Evolutionary conservation across 2,329 filamentous ascomycete species (phyloP), one percentile per base, ranked within the genome.

Genomic region (Colletotrichum navitas): DNA sequence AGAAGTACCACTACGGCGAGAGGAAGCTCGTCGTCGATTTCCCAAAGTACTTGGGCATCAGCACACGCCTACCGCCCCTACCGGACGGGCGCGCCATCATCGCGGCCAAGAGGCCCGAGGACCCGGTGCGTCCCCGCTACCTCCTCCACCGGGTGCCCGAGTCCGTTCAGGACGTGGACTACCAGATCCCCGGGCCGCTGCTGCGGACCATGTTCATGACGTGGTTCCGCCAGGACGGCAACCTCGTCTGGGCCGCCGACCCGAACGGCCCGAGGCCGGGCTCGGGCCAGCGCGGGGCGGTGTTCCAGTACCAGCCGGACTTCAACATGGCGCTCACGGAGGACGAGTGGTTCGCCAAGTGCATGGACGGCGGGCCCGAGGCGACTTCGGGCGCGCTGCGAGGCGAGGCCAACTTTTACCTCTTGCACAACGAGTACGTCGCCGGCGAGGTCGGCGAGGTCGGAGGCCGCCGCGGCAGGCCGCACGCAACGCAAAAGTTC

Each of bases 251-350:
- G 73, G 32, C 52, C 32, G 14, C 56, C 3, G 18, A 59, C 16
- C 63, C 72, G 39, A 5, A 34, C 6, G 2, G 41, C 39, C 39
- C 24, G 21, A 32, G 45, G 49, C 59, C 61, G 29, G 68, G 72
- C 18, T 72, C 68, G 14, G 72, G 74, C 3, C 21, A 16, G 1
- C 63, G 68, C 36, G 64, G 68, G 2, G 2, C 24, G 21, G 54
- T 6, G 32, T 68, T 68, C 51, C 36, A 39, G 39, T 68, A 58
- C 21, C 21, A 36, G 11, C 68, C 63, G 7, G 62, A 59, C 18
- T 74, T 77, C 67, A 83, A 81, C 76, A 78, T 83, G 66, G 79
- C 78, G 7, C 62, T 74, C 32, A 55, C 74, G 5, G 84, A 86
- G 64, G 81, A 81, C 66, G 41, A 74, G 0, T 63, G 73, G 11